Base-by-base conservation (phyloP, 192 early-diverging fungal species). In the Chytriomyces sp. region DNA sequence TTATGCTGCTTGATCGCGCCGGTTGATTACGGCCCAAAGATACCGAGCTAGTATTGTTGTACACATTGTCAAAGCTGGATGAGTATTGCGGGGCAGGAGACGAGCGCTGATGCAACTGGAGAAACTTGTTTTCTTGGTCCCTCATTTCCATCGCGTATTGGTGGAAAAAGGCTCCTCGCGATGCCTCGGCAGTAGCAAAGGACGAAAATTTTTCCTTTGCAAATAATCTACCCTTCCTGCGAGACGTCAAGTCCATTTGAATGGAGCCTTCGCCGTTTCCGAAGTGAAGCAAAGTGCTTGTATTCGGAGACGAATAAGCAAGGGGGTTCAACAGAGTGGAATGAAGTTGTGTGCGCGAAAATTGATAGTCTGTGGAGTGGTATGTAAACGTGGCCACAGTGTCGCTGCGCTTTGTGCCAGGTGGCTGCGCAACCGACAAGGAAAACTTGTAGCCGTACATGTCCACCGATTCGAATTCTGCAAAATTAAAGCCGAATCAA, bases 371-470 rank as follows among this genome's bases (percentile, higher is more conserved):
- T 17, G 40, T 49, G 14, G 63, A 14, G 41, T 65, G 49, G 49
- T 65, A 65, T 49, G 63, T 31, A 41, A 65, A 65, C 34, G 10
- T 12, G 40, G 39, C 49, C 10, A 40, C 12, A 4, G 22, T 25
- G 17, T 65, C 30, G 12, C 17, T 19, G 12, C 14, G 22, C 52
- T 40, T 52, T 49, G 44, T n/a, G 8, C 63, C 41, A 17, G 63
- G 63, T n/a, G 63, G 63, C 40, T 65, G 63, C 8, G 63, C 40
- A 6, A 65, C 63, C 6, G 14, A 8, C 38, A 65, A 7, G 6
- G 63, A 41, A 32, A 65, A 65, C 40, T 39, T 26, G 31, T 65
- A 33, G 14, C 28, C 63, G 17, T 65, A 65, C 63, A 65, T 65
- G 7, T 65, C 63, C 25, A 31, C 39, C 5, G 39, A 65, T 7